These are phyloP conservation scores for Colletotrichum sp. DNA, from an alignment of 2,329 filamentous ascomycete genomes.

Conservation along the genomic window DNA sequence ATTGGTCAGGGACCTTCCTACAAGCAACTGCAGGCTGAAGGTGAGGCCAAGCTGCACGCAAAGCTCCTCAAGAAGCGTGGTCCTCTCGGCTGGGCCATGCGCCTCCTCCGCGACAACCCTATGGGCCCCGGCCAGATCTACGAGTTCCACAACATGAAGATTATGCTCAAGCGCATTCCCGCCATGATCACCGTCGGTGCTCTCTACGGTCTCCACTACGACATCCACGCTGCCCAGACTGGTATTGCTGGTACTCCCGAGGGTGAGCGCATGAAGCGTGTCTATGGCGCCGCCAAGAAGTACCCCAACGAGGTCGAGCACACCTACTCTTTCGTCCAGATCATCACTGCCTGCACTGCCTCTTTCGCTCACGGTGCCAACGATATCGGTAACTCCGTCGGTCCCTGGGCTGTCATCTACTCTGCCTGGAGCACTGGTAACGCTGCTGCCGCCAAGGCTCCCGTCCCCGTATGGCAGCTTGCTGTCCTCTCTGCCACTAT, in stretches of 20 bases:
- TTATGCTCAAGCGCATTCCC: constrained; percentile 68
- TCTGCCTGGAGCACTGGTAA: constrained; percentile 68
- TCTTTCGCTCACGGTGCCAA: constrained; percentile 81
- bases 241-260: constrained; percentile 76
- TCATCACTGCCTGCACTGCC: constrained; percentile 73
- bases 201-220: constrained; percentile 81
- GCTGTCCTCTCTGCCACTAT: constrained; percentile 70
- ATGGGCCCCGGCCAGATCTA: constrained; percentile 76
- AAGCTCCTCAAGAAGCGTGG: constrained; percentile 67
- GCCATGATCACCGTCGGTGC: constrained; percentile 66
- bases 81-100: constrained; percentile 85
- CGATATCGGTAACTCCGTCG: constrained; percentile 75
- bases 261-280: constrained; percentile 71
- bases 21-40: constrained; percentile 64
- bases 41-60: constrained; percentile 63
- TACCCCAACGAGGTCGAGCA: constrained; percentile 76
- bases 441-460: constrained; percentile 64
- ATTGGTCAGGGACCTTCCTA: constrained; percentile 57
- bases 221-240: constrained; percentile 78
- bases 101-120: constrained; percentile 74
- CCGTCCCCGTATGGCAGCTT: constrained; percentile 78
- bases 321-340: constrained; percentile 69
- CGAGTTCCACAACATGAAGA: constrained; percentile 73
- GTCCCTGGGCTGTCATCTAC: constrained; percentile 75
- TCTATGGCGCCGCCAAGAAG: constrained; percentile 68